phyloP scores from a whole-genome alignment of 148 eudicot genomes.

The Dianthus caryophyllus region DNA sequence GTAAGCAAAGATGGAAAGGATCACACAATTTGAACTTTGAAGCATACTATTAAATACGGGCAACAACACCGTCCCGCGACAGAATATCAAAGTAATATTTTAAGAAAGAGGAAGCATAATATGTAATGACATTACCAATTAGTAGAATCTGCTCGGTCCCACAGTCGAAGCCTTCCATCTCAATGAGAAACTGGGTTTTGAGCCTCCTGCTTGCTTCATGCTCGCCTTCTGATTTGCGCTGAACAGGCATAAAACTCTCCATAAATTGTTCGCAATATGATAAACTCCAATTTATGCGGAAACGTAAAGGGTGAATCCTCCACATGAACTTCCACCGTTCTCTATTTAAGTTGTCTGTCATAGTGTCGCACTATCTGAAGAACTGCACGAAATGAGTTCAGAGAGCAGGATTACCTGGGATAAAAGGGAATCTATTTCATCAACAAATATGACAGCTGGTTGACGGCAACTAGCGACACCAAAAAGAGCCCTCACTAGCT shows the following conservation, averaged over 20 bases:
- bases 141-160: slow-evolving; percentile 88
- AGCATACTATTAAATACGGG: not conserved
- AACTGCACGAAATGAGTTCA: not conserved
- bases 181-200: slow-evolving; percentile 97
- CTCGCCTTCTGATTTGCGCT: slow-evolving; percentile 99
- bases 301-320: too few relatives aligned
- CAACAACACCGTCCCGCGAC: too few relatives aligned
- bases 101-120: not conserved
- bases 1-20: not conserved
- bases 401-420: slow-evolving; percentile 62
- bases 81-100: not conserved
- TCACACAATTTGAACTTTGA: not conserved
- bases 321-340: too few relatives aligned
- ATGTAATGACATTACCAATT: slow-evolving; percentile 50
- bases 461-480: slow-evolving; percentile 99
- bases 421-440: slow-evolving; percentile 97
- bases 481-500: slow-evolving; percentile 98
- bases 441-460: slow-evolving; percentile 98
- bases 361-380: not conserved
- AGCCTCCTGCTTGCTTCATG: slow-evolving; percentile 97
- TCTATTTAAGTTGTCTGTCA: too few relatives aligned
- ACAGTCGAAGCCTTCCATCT: slow-evolving; percentile 87
- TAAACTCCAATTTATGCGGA: too few relatives aligned
- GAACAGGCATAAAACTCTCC: slow-evolving; percentile 24
- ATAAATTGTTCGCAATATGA: slow-evolving; percentile 11